These are phyloP conservation scores for Eucalyptus polyanthemos DNA, from an alignment of 345 rosid genomes.

Conservation along the genomic window DNA sequence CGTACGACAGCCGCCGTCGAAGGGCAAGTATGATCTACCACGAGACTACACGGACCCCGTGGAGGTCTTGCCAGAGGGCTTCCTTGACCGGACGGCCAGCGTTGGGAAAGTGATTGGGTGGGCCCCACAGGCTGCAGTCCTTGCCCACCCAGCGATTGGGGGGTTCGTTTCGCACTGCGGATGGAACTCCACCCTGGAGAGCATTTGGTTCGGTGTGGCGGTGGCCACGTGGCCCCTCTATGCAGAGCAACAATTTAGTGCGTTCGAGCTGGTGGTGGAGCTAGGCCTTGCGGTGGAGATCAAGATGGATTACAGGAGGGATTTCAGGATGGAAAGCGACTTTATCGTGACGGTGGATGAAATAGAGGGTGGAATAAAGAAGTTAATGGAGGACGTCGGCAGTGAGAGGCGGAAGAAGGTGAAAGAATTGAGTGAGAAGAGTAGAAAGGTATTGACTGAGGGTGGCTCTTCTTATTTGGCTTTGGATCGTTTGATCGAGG, in stretches of 20 bases:
- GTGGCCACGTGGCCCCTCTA: slow-evolving; percentile 39
- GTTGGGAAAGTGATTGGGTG: slow-evolving; percentile 27
- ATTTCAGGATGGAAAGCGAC: neutral
- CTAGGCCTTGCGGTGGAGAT: slow-evolving; percentile 21
- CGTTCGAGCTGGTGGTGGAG: slow-evolving; percentile 24
- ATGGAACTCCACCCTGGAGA: slow-evolving; percentile 47
- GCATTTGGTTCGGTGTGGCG: slow-evolving; percentile 47
- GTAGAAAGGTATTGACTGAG: slow-evolving; percentile 13
- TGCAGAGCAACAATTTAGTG: slow-evolving; percentile 44
- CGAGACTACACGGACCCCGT: neutral
- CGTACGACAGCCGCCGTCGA: neutral
- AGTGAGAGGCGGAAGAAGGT: slow-evolving; percentile 10
- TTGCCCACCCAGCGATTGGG: neutral
- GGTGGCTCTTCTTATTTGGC: slow-evolving; percentile 34
- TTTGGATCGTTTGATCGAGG: slow-evolving; percentile 8
- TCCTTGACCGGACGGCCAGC: slow-evolving; percentile 13
- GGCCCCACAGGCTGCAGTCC: slow-evolving; percentile 23
- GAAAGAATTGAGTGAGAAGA: slow-evolving; percentile 5
- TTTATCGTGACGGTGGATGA: neutral
- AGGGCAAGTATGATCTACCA: neutral
- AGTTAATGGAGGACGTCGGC: slow-evolving; percentile 19
- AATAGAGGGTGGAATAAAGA: slow-evolving; percentile 22
- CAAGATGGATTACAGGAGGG: neutral
- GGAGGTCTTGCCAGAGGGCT: slow-evolving; percentile 28
- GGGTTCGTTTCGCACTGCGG: neutral